A percentile compares a stretch with the other conserved stretches of the same genome.
Evolutionary conservation across 163 green algal species (phyloP).

Genomic region (Scenedesmus sp.): DNA sequence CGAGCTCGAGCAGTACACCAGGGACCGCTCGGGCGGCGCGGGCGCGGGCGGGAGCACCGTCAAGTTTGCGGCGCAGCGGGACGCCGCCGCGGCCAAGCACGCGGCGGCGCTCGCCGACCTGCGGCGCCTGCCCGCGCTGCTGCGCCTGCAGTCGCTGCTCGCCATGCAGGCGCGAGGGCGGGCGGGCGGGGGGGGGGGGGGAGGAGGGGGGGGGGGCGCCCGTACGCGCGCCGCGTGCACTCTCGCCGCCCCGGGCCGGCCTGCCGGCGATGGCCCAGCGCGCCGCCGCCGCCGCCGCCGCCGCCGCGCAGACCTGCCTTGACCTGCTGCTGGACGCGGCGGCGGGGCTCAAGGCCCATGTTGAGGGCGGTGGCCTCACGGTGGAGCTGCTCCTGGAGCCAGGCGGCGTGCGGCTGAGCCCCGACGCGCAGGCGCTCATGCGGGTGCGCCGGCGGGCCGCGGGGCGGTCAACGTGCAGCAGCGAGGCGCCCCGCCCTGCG

Average conservation of each 20-base stretch:
- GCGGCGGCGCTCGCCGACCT: conserved; percentile 13
- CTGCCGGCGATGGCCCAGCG: background rate
- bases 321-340: conserved; percentile 26
- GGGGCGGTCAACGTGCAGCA: no score
- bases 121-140: conserved; percentile 15
- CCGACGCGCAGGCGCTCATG: conserved; percentile 14
- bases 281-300: no score
- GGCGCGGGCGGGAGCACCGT: conserved; percentile 20
- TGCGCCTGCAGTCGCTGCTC: conserved; percentile 20
- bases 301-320: conserved; percentile 14
- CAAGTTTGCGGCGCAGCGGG: conserved; percentile 37
- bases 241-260: no score
- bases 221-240: no score
- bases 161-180: conserved; percentile 17
- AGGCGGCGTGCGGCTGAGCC: background rate
- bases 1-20: conserved; percentile 21
- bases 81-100: conserved; percentile 23
- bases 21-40: conserved; percentile 39
- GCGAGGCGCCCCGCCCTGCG: no score
- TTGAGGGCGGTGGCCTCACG: conserved; percentile 1
- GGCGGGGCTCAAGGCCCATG: conserved; percentile 8
- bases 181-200: no score
- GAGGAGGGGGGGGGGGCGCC: no score
- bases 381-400: conserved; percentile 10
- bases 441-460: background rate